Evolutionary conservation across 257 asterid species (phyloP).

Genomic region (Anisodus acutangulus): DNA sequence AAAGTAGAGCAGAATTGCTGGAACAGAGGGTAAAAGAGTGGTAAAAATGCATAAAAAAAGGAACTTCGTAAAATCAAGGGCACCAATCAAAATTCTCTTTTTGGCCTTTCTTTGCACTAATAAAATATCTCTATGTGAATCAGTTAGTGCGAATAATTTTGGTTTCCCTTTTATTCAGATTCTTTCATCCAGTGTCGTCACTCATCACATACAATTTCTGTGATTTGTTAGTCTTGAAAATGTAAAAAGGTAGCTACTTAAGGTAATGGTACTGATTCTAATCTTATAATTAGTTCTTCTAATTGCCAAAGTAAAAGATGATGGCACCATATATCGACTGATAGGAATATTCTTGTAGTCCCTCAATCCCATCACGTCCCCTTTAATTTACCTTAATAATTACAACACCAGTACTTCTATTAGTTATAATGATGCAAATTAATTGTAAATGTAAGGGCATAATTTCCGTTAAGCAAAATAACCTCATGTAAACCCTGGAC

Average conservation of each 20-base stretch:
- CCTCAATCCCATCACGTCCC: neutral
- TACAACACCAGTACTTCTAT: neutral
- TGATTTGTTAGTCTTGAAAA: neutral
- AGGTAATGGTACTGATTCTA: conserved; percentile 18
- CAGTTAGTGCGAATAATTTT: neutral
- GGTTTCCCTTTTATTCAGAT: neutral
- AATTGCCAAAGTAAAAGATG: conserved; percentile 19
- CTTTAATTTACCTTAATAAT: neutral
- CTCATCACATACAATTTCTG: neutral
- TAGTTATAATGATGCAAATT: neutral
- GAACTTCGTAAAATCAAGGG: neutral
- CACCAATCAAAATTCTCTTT: neutral
- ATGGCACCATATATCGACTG: neutral
- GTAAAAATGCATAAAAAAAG: neutral
- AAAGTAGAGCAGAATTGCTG: neutral
- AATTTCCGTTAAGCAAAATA: neutral
- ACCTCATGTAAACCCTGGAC: neutral
- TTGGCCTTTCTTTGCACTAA: neutral
- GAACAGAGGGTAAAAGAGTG: neutral
- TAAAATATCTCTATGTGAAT: neutral
- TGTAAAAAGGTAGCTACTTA: neutral
- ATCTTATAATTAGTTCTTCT: neutral
- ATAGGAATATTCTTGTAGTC: neutral
- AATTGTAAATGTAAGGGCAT: neutral
- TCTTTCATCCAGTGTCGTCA: neutral